Evolutionary conservation across 2,329 filamentous ascomycete species (phyloP), one percentile per base, ranked within the genome.

Genomic region (Trichoderma simmonsii): DNA sequence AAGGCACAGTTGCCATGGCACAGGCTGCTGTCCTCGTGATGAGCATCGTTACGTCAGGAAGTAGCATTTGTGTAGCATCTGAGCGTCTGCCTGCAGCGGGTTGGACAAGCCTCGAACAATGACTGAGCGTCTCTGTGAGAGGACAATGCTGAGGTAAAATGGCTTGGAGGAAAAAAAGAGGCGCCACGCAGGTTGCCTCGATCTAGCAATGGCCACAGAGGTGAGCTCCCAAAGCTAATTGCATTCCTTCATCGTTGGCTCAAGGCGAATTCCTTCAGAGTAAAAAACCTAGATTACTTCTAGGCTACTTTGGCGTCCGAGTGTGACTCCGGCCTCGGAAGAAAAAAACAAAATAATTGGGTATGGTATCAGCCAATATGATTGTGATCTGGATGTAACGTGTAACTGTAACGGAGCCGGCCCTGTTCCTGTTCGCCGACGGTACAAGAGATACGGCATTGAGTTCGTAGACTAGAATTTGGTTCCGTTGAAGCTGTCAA

Each of bases 41-140:
- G 60, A 64, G 60, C 36, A 34, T 70, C 48, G 68, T 70, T 70
- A 70, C 68, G 68, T 70, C 68, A 70, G 68, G 68, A 57, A 63
- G 68, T 57, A 57, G 60, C 43, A 64, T 61, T 54, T 62, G 57
- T 60, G 66, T 70, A 48, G 66, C 66, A 70, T 43, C n/a, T 62
- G 54, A n/a, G 65, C 21, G 56, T 48, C 56, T 68, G 34, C 51
- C 51, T 48, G 57, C 26, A 15, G 30, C 11, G 48, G 36, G 39
- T 54, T 61, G 57, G 66, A 69, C 56, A 60, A 26, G 65, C 34
- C 36, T 24, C 48, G 36, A 24, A 57, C 51, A 67, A 66, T 66
- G 26, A 34, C 34, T 26, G 39, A 62, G 66, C 66, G 18, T 62
- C 30, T 26, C 66, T 61, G 66, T 62, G 66, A 54, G 36, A 43